Evolutionary conservation across 177 flowering plant species (phyloP).

Genomic region (Vitis hybrid): DNA sequence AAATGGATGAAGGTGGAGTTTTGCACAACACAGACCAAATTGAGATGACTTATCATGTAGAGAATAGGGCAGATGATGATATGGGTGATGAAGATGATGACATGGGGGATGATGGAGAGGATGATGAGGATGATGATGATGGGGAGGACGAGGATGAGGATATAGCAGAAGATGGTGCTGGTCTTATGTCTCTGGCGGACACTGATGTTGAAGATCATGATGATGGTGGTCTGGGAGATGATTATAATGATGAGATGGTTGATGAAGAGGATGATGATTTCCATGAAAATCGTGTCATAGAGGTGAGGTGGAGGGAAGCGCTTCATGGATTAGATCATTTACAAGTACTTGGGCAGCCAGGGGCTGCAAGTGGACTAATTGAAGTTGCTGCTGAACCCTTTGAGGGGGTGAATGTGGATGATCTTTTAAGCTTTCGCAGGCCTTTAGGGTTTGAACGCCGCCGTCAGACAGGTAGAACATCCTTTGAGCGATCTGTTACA

Average conservation of each 20-base stretch:
- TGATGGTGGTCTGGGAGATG: constrained; percentile 84
- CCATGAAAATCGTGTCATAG: constrained; percentile 83
- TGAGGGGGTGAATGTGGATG: constrained; percentile 92
- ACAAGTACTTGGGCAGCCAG: constrained; percentile 88
- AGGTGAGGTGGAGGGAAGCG: constrained; percentile 91
- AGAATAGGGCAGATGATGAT: constrained; percentile 71
- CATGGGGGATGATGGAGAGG: constrained; percentile 87
- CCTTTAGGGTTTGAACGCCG: constrained; percentile 76
- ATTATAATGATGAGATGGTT: constrained; percentile 82
- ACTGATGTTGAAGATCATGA: constrained; percentile 94
- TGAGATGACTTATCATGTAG: constrained; percentile 74
- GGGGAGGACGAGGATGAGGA: constrained; percentile 89
- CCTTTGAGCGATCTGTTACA: constrained; percentile 61
- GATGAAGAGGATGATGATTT: constrained; percentile 94
- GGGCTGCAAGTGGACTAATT: constrained; percentile 61
- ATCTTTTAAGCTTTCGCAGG: constrained; percentile 79
- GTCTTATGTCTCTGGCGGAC: constrained; percentile 83
- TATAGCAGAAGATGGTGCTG: constrained; percentile 85
- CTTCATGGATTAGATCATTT: constrained; percentile 85
- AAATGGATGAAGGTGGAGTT: constrained; percentile 62
- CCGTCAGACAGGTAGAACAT: constrained; percentile 60
- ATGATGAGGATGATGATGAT: constrained; percentile 87
- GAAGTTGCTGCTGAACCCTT: constrained; percentile 87
- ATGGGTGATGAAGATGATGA: constrained; percentile 91
- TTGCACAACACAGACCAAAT: constrained; percentile 50